phyloP scores from a whole-genome alignment of 148 eudicot species.

The Simmondsia chinensis region DNA sequence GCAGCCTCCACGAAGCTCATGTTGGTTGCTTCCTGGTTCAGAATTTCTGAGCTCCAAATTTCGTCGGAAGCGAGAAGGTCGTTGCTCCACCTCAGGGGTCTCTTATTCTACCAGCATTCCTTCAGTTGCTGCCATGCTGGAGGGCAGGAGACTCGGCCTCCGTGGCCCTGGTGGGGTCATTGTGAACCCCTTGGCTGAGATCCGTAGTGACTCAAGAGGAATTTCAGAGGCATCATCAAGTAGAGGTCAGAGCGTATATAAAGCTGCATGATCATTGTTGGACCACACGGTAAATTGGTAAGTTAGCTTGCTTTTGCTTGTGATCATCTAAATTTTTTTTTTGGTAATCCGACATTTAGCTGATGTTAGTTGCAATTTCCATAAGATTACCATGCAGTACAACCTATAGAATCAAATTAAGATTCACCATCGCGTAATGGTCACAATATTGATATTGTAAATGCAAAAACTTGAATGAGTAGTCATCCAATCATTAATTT shows the following conservation, averaged over 20 bases:
- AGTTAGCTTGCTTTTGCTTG: too few species aligned
- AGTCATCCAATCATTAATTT: too few species aligned
- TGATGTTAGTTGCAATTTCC: too few species aligned
- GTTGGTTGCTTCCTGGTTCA: constrained; percentile 75
- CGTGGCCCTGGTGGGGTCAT: constrained; percentile 49
- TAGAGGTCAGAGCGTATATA: constrained; percentile 15
- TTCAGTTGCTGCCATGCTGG: constrained; percentile 17
- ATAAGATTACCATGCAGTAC: too few species aligned
- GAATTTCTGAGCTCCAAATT: constrained; percentile 71
- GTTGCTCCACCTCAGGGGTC: constrained; percentile 30
- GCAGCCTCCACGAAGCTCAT: constrained; percentile 38
- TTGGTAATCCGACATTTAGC: too few species aligned
- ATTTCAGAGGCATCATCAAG: constrained; percentile 33
- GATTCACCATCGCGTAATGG: too few species aligned
- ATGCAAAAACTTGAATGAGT: too few species aligned
- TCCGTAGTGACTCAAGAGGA: constrained; percentile 24
- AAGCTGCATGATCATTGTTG: constrained; percentile 31
- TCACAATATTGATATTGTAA: too few species aligned
- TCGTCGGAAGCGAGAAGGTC: constrained; percentile 53
- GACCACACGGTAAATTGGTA: too few species aligned
- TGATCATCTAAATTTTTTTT: too few species aligned
- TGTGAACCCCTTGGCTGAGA: constrained; percentile 76
- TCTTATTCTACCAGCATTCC: constrained; percentile 26
- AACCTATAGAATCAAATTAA: too few species aligned
- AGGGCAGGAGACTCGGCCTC: constrained; percentile 33